phyloP scores from a whole-genome alignment of 2,329 filamentous ascomycete species.

The Fusarium acutatum region DNA sequence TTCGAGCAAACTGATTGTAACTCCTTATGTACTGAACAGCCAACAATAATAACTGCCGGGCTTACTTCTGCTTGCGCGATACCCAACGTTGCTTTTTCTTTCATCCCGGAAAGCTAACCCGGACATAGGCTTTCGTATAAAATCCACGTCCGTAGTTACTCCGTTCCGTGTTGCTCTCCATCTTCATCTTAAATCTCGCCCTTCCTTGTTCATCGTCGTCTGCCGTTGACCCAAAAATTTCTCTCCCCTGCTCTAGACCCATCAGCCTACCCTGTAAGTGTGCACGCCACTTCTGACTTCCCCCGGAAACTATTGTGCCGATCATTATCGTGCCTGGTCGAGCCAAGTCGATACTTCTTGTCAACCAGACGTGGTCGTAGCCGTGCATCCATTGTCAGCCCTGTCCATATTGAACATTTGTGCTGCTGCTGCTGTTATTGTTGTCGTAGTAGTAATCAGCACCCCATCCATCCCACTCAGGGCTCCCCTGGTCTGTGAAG shows the following conservation, averaged over 20 bases:
- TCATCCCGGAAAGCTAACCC: conserved; percentile 16
- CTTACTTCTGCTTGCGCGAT: conserved; percentile 2
- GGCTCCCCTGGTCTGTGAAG: conserved; percentile 15
- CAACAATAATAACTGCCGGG: conserved; percentile 6
- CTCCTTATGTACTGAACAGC: not conserved
- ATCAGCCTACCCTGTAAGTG: conserved; percentile 27
- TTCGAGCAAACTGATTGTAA: conserved; percentile 3
- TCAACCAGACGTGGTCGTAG: conserved; percentile 36
- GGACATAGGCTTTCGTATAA: conserved; percentile 9
- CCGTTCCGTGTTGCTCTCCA: conserved; percentile 23
- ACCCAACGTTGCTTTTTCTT: conserved; percentile 18
- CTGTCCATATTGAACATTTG: conserved; percentile 33
- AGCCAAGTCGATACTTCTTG: conserved; percentile 36
- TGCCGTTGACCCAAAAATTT: conserved; percentile 16
- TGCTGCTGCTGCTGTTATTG: not conserved
- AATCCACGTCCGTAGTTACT: conserved; percentile 17
- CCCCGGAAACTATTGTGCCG: conserved; percentile 41
- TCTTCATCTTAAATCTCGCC: conserved; percentile 33
- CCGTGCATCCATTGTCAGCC: conserved; percentile 43
- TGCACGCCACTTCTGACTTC: conserved; percentile 37
- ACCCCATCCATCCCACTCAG: conserved; percentile 29
- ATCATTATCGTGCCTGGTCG: conserved; percentile 41
- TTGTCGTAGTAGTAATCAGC: conserved; percentile 12
- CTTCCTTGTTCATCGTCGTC: conserved; percentile 18
- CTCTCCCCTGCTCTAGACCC: conserved; percentile 24